Evolutionary conservation across 2,329 filamentous ascomycete genomes (phyloP).

Genomic region (Pseudogymnoascus sp.): DNA sequence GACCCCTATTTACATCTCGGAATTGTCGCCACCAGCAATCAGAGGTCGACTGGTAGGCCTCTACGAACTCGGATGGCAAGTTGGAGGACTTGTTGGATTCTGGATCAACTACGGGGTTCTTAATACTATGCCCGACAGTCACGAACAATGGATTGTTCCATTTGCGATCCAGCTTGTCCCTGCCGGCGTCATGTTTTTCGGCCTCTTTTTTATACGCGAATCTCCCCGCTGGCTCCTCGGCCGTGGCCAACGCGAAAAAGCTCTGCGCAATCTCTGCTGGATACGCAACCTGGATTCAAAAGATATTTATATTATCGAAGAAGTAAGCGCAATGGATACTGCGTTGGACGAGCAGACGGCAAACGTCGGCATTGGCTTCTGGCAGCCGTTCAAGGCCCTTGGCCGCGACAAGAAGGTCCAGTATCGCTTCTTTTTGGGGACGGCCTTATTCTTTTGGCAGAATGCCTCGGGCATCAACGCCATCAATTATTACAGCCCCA

Average conservation of each 20-base stretch:
- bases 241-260: conserved; percentile 52
- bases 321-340: conserved; percentile 61
- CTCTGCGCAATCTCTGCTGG: conserved; percentile 53
- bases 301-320: conserved; percentile 63
- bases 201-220: conserved; percentile 54
- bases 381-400: conserved; percentile 58
- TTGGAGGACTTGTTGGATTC: conserved; percentile 56
- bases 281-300: conserved; percentile 50
- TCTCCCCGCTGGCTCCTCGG: conserved; percentile 64
- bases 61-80: conserved; percentile 59
- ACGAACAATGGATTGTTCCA: conserved; percentile 56
- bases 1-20: conserved; percentile 55
- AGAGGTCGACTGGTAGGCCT: conserved; percentile 58
- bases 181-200: conserved; percentile 52
- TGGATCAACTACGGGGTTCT: conserved; percentile 60
- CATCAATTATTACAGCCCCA: conserved; percentile 68
- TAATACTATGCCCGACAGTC: conserved; percentile 38
- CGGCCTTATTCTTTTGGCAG: conserved; percentile 70
- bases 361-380: conserved; percentile 64
- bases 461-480: conserved; percentile 72
- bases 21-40: conserved; percentile 53
- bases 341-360: conserved; percentile 58
- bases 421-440: conserved; percentile 66
- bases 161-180: conserved; percentile 59
- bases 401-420: conserved; percentile 50